Conservation (phyloP, 495 filamentous ascomycete species). For the Hypoxylon rickii region DNA sequence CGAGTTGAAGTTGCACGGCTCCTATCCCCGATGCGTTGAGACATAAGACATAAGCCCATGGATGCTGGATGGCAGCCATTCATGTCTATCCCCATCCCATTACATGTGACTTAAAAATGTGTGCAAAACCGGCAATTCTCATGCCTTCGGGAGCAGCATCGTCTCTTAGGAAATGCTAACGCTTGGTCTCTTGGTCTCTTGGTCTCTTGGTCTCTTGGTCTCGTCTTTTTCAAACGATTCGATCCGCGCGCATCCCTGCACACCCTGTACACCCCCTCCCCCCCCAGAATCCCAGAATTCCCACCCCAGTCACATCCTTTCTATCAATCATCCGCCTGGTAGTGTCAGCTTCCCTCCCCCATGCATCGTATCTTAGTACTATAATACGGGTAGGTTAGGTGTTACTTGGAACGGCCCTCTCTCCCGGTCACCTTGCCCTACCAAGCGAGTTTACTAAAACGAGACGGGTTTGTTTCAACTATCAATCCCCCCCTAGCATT, state of each 20-base stretch:
- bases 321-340: not conserved
- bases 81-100: no score
- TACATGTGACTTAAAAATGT: slow-evolving; percentile 33
- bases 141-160: slow-evolving; percentile 14
- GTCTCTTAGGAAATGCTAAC: no score
- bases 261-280: no score
- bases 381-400: not conserved
- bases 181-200: no score
- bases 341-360: not conserved
- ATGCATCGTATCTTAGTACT: no score
- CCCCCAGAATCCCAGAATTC: no score
- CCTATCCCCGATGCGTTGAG: slow-evolving; percentile 28
- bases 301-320: slow-evolving; percentile 6
- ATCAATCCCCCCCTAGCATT: slow-evolving; percentile 19
- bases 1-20: slow-evolving; percentile 34
- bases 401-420: slow-evolving; percentile 12
- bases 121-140: slow-evolving; percentile 37
- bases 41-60: no score
- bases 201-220: no score
- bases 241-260: slow-evolving; percentile 28
- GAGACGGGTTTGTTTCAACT: slow-evolving; percentile 30
- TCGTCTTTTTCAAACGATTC: slow-evolving; percentile 33
- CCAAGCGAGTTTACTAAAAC: slow-evolving; percentile 31
- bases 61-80: no score
- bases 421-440: slow-evolving; percentile 26